Evolutionary conservation across 2,329 filamentous ascomycete species (phyloP).

Genomic region (Pseudonectria buxi): DNA sequence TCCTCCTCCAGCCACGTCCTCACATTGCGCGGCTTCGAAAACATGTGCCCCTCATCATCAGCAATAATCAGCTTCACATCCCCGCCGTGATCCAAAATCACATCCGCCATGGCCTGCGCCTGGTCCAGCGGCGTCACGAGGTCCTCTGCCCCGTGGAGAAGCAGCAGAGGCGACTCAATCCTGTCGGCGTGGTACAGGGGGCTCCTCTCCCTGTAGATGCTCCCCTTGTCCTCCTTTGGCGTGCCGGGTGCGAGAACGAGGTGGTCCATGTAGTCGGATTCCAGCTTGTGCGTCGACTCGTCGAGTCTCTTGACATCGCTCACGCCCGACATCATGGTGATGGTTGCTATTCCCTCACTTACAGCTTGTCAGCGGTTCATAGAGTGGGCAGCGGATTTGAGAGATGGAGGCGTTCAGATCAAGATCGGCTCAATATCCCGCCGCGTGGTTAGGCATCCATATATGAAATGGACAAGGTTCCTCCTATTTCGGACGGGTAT

Average conservation of each 20-base stretch:
- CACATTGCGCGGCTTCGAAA: constrained; percentile 33
- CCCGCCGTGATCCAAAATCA: constrained; percentile 34
- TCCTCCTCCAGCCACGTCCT: constrained; percentile 36
- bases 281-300: constrained; percentile 49
- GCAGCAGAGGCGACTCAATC: constrained; percentile 43
- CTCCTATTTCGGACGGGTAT: no score
- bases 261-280: constrained; percentile 43
- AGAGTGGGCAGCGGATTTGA: no score
- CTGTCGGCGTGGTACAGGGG: constrained; percentile 41
- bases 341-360: no score
- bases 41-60: constrained; percentile 45
- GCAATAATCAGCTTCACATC: constrained; percentile 42
- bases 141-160: constrained; percentile 51
- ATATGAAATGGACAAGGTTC: no score
- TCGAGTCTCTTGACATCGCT: constrained; percentile 41
- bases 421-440: no score
- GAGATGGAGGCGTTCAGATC: no score
- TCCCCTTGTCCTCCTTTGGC: constrained; percentile 31
- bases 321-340: constrained; percentile 46
- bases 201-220: constrained; percentile 39
- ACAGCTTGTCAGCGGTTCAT: no score
- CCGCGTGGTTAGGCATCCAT: no score
- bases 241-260: constrained; percentile 33
- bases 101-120: constrained; percentile 43
- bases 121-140: constrained; percentile 53